phyloP scores from a whole-genome alignment of 768 basidiomycete species.

The Psilocybe tampanensis region DNA sequence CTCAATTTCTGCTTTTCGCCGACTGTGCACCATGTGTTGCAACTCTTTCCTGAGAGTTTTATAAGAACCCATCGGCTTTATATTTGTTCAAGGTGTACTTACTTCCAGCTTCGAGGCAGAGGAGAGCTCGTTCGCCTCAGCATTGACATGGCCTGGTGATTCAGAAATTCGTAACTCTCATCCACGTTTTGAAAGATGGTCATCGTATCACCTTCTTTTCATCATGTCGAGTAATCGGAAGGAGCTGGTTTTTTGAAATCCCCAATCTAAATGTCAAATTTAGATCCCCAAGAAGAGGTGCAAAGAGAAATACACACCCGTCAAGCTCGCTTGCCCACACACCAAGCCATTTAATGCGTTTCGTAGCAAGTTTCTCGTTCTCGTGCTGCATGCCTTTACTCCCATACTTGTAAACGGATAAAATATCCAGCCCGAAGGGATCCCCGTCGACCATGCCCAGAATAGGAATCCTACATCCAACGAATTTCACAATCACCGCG shows the following conservation, averaged over 20 bases:
- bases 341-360: slow-evolving; percentile 80
- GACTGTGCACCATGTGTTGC: slow-evolving; percentile 71
- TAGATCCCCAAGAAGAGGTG: background rate
- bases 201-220: slow-evolving; percentile 70
- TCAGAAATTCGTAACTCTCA: background rate
- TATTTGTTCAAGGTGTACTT: slow-evolving; percentile 1
- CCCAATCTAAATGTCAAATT: slow-evolving; percentile 45
- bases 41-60: slow-evolving; percentile 68
- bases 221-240: slow-evolving; percentile 73
- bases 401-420: slow-evolving; percentile 85
- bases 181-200: background rate
- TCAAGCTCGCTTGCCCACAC: slow-evolving; percentile 69
- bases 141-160: slow-evolving; percentile 61
- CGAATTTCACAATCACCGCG: background rate
- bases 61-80: background rate
- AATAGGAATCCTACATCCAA: slow-evolving; percentile 64
- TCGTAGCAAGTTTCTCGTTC: slow-evolving; percentile 63
- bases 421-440: slow-evolving; percentile 90
- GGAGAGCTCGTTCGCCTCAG: slow-evolving; percentile 40
- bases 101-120: slow-evolving; percentile 74
- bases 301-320: slow-evolving; percentile 41
- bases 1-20: slow-evolving; percentile 95
- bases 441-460: slow-evolving; percentile 87
- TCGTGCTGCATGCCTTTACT: slow-evolving; percentile 75
- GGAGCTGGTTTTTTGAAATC: slow-evolving; percentile 58